phyloP scores from a whole-genome alignment of 2,329 filamentous ascomycete genomes.

The Penicillium brasilianum region DNA sequence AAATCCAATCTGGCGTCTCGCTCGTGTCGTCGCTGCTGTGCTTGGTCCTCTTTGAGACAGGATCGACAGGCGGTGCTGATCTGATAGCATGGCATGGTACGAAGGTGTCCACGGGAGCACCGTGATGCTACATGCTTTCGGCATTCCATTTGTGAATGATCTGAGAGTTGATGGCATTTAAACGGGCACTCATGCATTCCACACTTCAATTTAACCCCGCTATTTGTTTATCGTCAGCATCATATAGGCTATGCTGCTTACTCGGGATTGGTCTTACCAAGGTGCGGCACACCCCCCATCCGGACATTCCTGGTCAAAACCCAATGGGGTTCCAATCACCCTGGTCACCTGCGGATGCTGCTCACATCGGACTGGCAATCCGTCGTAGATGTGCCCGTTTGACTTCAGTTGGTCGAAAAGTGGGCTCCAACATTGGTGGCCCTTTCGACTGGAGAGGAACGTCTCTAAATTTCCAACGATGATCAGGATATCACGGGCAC shows the following conservation, averaged over 20 bases:
- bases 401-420: conserved; percentile 63
- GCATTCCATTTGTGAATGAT: conserved; percentile 64
- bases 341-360: conserved; percentile 59
- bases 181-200: conserved; percentile 63
- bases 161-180: conserved; percentile 65
- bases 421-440: conserved; percentile 58
- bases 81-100: conserved; percentile 54
- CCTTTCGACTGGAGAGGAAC: conserved; percentile 67
- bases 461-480: conserved; percentile 73
- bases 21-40: conserved; percentile 52
- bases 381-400: conserved; percentile 61
- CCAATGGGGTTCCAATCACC: conserved; percentile 55
- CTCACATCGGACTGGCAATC: conserved; percentile 65
- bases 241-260: neutral
- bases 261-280: conserved; percentile 47
- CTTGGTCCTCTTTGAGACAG: conserved; percentile 59
- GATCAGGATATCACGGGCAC: conserved; percentile 69
- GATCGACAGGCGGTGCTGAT: conserved; percentile 49
- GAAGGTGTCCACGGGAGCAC: conserved; percentile 60
- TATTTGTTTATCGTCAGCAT: conserved; percentile 5
- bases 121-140: conserved; percentile 47
- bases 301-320: conserved; percentile 67
- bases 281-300: conserved; percentile 68
- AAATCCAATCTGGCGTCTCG: conserved; percentile 57
- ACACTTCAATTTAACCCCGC: conserved; percentile 60